Percentiles rank a stretch among this genome's conserved stretches.
Evolutionary conservation across 495 filamentous ascomycete genomes (phyloP).

Genomic region (Lentithecium fluviatile): DNA sequence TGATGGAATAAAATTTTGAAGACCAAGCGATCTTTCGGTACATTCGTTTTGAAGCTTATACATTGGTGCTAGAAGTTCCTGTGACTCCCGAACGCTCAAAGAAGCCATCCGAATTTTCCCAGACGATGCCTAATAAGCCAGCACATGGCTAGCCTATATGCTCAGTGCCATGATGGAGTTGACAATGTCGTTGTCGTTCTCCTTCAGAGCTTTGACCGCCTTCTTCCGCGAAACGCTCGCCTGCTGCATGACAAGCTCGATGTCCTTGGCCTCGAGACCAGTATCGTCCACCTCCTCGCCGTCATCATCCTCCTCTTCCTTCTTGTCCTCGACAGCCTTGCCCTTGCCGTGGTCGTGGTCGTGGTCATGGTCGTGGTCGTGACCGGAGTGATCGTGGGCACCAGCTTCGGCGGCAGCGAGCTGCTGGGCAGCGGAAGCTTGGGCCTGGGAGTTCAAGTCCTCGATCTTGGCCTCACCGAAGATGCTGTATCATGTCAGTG

Average conservation of each 20-base stretch:
- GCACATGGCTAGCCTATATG: constrained; percentile 61
- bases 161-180: constrained; percentile 99
- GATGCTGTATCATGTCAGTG: constrained; percentile 60
- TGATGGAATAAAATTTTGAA: neutral
- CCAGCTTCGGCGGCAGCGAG: constrained; percentile 68
- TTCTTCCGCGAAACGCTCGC: constrained; percentile 95
- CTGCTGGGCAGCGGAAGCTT: constrained; percentile 89
- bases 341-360: constrained; percentile 80
- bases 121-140: neutral
- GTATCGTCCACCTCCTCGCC: constrained; percentile 91
- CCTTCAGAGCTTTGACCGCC: constrained; percentile 95
- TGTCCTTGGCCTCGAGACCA: constrained; percentile 96
- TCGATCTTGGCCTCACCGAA: constrained; percentile 99
- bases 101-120: constrained; percentile 7
- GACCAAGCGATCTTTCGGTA: neutral
- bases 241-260: constrained; percentile 98
- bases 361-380: constrained; percentile 56
- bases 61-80: constrained; percentile 11
- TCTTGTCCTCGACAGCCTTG: constrained; percentile 75
- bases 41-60: constrained; percentile 22
- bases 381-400: constrained; percentile 57
- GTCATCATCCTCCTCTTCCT: constrained; percentile 84
- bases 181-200: constrained; percentile 99
- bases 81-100: neutral
- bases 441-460: constrained; percentile 96